Percentiles rank a stretch among this genome's conserved stretches.
Conservation (phyloP, 805 yeast species). For the Starmerella gropengiesseri region DNA sequence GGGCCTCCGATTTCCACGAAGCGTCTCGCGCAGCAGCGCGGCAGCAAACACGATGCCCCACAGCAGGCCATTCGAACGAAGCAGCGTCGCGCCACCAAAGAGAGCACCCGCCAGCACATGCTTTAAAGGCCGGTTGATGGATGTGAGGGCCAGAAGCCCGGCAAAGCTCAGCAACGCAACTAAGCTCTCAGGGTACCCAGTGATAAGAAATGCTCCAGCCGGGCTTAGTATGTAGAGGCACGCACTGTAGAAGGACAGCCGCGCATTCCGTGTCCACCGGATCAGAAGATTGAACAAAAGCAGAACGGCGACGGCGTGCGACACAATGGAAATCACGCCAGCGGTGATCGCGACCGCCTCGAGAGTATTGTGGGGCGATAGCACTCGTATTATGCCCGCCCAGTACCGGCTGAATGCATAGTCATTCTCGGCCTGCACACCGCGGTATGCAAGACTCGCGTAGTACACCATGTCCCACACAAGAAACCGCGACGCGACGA, state of each 20-base stretch:
- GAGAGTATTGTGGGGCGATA: conserved; percentile 7
- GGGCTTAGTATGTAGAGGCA: conserved; percentile 51
- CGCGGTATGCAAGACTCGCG: conserved; percentile 39
- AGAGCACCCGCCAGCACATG: conserved; percentile 43
- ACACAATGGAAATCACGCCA: conserved; percentile 39
- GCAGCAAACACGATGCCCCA: conserved; percentile 53
- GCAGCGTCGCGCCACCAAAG: conserved; percentile 46
- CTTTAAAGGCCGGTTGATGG: conserved; percentile 24
- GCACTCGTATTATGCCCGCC: conserved; percentile 39
- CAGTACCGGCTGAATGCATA: conserved; percentile 78
- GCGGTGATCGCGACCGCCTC: conserved; percentile 37
- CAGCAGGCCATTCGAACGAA: conserved; percentile 67
- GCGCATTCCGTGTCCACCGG: conserved; percentile 23
- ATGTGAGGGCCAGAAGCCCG: conserved; percentile 47
- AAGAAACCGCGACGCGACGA: conserved; percentile 34
- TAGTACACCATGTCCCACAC: conserved; percentile 86
- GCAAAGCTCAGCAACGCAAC: conserved; percentile 50
- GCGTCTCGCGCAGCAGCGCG: conserved; percentile 4
- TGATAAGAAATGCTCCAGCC: conserved; percentile 66
- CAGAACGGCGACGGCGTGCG: conserved; percentile 41
- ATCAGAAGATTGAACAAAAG: conserved; percentile 32
- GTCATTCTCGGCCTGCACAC: conserved; percentile 71
- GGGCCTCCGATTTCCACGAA: neutral
- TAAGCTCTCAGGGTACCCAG: conserved; percentile 66
- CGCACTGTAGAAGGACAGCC: conserved; percentile 29